Evolutionary conservation across 352 stramenopile genomes (phyloP).

Genomic region (Phytophthora pistaciae): DNA sequence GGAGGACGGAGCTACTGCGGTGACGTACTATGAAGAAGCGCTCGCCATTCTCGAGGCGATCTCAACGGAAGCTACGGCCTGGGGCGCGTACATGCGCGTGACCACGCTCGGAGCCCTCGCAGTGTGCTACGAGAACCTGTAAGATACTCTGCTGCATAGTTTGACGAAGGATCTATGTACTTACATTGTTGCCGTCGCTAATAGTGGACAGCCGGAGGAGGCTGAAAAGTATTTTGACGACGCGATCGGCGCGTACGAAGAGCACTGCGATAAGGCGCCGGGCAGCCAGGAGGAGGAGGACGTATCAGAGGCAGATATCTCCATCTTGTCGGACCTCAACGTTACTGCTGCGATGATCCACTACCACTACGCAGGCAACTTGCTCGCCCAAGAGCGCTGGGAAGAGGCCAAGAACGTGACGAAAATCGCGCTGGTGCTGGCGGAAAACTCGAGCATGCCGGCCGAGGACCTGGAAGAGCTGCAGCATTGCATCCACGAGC

Average conservation of each 20-base stretch:
- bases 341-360: slow-evolving; percentile 38
- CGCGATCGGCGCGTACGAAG: slow-evolving; percentile 35
- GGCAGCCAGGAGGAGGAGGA: slow-evolving; percentile 11
- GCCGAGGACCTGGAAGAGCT: slow-evolving; percentile 28
- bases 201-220: slow-evolving; percentile 22
- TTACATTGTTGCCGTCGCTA: not conserved
- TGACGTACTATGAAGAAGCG: slow-evolving; percentile 35
- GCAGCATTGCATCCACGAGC: slow-evolving; percentile 35
- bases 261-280: slow-evolving; percentile 32
- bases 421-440: slow-evolving; percentile 27
- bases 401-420: slow-evolving; percentile 39
- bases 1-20: slow-evolving; percentile 21
- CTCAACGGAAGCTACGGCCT: slow-evolving; percentile 24
- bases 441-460: slow-evolving; percentile 39
- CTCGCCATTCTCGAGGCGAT: slow-evolving; percentile 22
- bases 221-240: slow-evolving; percentile 35
- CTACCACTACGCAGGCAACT: slow-evolving; percentile 39
- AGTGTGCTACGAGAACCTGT: slow-evolving; percentile 39
- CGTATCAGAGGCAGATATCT: slow-evolving; percentile 16
- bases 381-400: slow-evolving; percentile 30
- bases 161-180: not conserved
- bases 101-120: slow-evolving; percentile 37
- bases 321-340: slow-evolving; percentile 31
- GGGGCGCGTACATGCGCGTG: slow-evolving; percentile 31
- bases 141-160: not conserved